These are phyloP conservation scores for Daldinia sp. DNA, from an alignment of 2,329 filamentous ascomycete genomes.

Conservation along the genomic window DNA sequence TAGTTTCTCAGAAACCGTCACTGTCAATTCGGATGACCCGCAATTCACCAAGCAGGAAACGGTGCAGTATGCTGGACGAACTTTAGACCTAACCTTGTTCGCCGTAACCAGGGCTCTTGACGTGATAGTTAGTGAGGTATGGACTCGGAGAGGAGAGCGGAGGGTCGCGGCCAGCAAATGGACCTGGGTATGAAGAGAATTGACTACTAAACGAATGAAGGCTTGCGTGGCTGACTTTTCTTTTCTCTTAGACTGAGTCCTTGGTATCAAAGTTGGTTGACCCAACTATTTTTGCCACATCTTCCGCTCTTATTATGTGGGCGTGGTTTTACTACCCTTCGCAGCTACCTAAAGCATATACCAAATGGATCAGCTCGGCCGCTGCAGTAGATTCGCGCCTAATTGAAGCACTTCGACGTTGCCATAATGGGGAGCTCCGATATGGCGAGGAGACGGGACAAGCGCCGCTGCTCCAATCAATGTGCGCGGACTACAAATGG, in stretches of 20 bases:
- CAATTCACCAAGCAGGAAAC: slow-evolving; percentile 38
- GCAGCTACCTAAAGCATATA: slow-evolving; percentile 78
- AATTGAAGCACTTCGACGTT: slow-evolving; percentile 78
- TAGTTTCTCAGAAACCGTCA: slow-evolving; percentile 57
- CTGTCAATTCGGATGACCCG: slow-evolving; percentile 49
- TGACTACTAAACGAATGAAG: not conserved
- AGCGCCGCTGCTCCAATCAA: slow-evolving; percentile 73
- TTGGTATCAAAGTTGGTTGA: slow-evolving; percentile 66
- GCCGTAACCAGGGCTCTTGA: slow-evolving; percentile 78
- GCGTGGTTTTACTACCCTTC: slow-evolving; percentile 84
- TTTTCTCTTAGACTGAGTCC: slow-evolving; percentile 53
- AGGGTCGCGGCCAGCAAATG: slow-evolving; percentile 59
- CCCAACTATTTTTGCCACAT: slow-evolving; percentile 76
- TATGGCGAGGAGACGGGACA: slow-evolving; percentile 82
- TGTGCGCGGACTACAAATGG: slow-evolving; percentile 78
- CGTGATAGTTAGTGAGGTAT: slow-evolving; percentile 74
- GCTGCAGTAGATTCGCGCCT: slow-evolving; percentile 81
- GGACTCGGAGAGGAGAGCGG: slow-evolving; percentile 64
- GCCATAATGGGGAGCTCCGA: slow-evolving; percentile 70
- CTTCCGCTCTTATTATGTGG: slow-evolving; percentile 86
- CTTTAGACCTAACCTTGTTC: slow-evolving; percentile 86
- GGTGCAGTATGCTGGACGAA: slow-evolving; percentile 70
- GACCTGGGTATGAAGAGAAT: slow-evolving; percentile 57
- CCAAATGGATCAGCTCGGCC: slow-evolving; percentile 83
- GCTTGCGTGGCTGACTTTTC: slow-evolving; percentile 38